A percentile compares a stretch with the other conserved stretches of the same genome.
Evolutionary conservation across 2,329 filamentous ascomycete genomes (phyloP).

Genomic region (Ustilaginoidea virens): DNA sequence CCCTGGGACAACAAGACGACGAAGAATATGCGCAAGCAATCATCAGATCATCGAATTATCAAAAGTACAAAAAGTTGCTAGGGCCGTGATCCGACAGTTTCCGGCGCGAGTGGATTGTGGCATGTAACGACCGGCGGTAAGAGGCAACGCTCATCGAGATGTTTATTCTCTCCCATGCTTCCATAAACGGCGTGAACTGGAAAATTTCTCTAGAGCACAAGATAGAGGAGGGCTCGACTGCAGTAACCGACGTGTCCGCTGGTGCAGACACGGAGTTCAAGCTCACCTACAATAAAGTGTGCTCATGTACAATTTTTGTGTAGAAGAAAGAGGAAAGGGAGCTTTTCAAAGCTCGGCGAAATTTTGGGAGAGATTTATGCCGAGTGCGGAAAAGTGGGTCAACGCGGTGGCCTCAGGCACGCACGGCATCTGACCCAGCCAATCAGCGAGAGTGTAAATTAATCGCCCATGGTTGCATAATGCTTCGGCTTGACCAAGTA

Average conservation of each 20-base stretch:
- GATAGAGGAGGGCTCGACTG: conserved; percentile 58
- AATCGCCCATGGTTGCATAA: conserved; percentile 19
- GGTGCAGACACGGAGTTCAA: conserved; percentile 30
- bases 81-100: no score
- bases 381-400: conserved; percentile 1
- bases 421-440: conserved; percentile 10
- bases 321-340: conserved; percentile 24
- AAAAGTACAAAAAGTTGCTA: no score
- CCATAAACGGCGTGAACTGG: conserved; percentile 48
- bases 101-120: no score
- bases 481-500: conserved; percentile 21
- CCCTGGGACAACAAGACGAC: not conserved
- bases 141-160: conserved; percentile 47
- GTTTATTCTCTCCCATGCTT: conserved; percentile 47
- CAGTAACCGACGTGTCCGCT: conserved; percentile 23
- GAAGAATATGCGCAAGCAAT: not conserved
- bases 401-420: conserved; percentile 5
- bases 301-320: conserved; percentile 48
- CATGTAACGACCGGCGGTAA: conserved; percentile 61
- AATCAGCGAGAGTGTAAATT: conserved; percentile 29
- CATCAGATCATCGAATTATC: no score
- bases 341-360: conserved; percentile 8
- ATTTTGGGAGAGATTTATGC: conserved; percentile 7
- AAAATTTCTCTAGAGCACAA: conserved; percentile 46
- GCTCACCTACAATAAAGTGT: conserved; percentile 60